Conservation (phyloP, 208 protist species). For the Acanthamoeba rhysodes region DNA sequence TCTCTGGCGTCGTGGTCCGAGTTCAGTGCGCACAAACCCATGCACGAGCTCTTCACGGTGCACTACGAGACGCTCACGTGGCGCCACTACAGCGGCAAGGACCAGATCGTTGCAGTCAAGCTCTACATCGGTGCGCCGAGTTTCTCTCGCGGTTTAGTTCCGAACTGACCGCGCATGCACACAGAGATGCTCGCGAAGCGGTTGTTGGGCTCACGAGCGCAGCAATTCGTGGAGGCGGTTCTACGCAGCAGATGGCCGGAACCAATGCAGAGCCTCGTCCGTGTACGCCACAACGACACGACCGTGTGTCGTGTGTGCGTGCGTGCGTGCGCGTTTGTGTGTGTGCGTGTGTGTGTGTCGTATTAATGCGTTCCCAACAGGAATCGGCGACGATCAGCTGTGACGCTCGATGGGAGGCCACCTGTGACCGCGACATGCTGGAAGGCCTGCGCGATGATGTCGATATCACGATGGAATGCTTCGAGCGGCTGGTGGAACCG, state of each 20-base stretch:
- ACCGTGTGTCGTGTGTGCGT: not conserved
- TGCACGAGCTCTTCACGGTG: not conserved
- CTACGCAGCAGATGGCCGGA: not conserved
- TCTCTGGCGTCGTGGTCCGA: constrained; percentile 33
- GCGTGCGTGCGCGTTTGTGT: not conserved
- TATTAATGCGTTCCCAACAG: not conserved
- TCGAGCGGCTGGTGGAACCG: not conserved
- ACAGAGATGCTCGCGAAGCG: not conserved
- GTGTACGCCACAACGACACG: not conserved
- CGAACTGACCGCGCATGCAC: not conserved
- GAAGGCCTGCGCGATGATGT: not conserved
- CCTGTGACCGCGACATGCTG: not conserved
- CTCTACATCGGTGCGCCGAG: not conserved
- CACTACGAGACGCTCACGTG: not conserved
- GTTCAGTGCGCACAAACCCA: not conserved
- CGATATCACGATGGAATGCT: not conserved
- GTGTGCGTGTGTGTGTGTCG: no score
- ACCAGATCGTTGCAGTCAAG: not conserved
- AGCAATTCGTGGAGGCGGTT: not conserved
- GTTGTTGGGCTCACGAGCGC: not conserved
- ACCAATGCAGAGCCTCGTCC: not conserved
- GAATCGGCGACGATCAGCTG: not conserved
- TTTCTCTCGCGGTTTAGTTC: not conserved
- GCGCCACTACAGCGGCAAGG: not conserved
- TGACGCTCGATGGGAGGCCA: not conserved